Percentiles rank a stretch among this genome's conserved stretches.
Evolutionary conservation across 2,329 filamentous ascomycete species (phyloP).

Genomic region (Hypomyces perniciosus): DNA sequence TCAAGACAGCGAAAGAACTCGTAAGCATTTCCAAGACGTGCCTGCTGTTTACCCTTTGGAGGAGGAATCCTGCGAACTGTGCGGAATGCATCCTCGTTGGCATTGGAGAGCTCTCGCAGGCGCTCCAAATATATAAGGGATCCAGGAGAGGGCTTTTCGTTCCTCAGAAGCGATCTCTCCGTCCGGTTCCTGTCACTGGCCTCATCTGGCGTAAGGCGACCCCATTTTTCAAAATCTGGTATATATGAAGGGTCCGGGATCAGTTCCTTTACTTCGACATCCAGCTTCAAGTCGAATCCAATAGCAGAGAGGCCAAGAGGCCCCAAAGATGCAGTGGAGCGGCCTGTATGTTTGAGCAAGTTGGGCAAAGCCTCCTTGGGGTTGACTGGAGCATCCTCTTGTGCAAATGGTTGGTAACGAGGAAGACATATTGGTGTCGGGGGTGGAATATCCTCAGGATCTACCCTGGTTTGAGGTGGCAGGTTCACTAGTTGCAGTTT

Average conservation of each 20-base stretch:
- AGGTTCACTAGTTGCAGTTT: slow-evolving; percentile 17
- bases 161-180: slow-evolving; percentile 44
- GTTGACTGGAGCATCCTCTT: slow-evolving; percentile 24
- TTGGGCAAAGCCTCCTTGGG: slow-evolving; percentile 37
- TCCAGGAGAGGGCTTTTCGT: slow-evolving; percentile 50
- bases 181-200: slow-evolving; percentile 42
- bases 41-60: slow-evolving; percentile 45
- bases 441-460: slow-evolving; percentile 49
- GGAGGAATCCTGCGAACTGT: slow-evolving; percentile 54
- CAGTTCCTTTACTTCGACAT: slow-evolving; percentile 43
- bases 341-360: slow-evolving; percentile 48
- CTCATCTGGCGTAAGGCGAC: slow-evolving; percentile 42
- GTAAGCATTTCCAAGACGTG: slow-evolving; percentile 56
- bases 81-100: slow-evolving; percentile 55
- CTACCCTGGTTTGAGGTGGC: slow-evolving; percentile 23
- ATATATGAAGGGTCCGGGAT: slow-evolving; percentile 49
- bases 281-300: slow-evolving; percentile 48
- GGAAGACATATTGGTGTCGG: slow-evolving; percentile 51
- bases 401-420: slow-evolving; percentile 33
- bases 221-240: slow-evolving; percentile 50
- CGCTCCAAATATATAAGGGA: slow-evolving; percentile 54
- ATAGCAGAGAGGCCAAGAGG: slow-evolving; percentile 50
- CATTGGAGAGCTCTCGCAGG: slow-evolving; percentile 48
- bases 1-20: slow-evolving; percentile 62
- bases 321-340: slow-evolving; percentile 34